Conservation (phyloP, 2,329 filamentous ascomycete species). For the Phoma herbarum region DNA sequence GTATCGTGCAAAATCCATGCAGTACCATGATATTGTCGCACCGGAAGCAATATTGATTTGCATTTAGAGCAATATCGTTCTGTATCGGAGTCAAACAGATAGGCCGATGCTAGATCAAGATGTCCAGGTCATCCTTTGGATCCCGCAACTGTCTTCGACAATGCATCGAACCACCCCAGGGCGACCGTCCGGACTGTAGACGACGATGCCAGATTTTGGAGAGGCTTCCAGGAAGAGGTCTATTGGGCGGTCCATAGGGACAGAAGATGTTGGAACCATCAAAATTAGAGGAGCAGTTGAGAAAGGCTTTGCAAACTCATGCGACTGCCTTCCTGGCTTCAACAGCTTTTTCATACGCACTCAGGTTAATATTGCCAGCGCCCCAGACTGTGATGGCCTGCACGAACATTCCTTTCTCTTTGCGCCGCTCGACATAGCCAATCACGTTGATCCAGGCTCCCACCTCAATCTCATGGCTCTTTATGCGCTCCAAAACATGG, state of each 20-base stretch:
- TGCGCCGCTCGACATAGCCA: constrained; percentile 69
- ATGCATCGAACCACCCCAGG: too few relatives aligned
- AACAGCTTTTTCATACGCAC: constrained; percentile 71
- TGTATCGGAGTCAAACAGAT: too few relatives aligned
- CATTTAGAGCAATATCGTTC: too few relatives aligned
- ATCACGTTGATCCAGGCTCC: constrained; percentile 93
- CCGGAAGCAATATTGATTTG: too few relatives aligned
- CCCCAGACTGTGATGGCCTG: constrained; percentile 83
- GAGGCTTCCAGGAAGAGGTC: background rate
- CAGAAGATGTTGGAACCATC: background rate
- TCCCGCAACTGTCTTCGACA: too few relatives aligned
- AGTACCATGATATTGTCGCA: too few relatives aligned
- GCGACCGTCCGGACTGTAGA: too few relatives aligned
- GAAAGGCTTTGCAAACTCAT: background rate
- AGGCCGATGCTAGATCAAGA: too few relatives aligned
- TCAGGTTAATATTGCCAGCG: constrained; percentile 75
- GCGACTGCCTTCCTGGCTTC: constrained; percentile 24
- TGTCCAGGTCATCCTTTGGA: too few relatives aligned
- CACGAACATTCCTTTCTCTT: constrained; percentile 56
- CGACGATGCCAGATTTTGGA: too few relatives aligned
- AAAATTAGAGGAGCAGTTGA: background rate
- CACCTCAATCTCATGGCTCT: constrained; percentile 68
- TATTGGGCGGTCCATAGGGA: background rate
- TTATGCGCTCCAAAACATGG: constrained; percentile 73
- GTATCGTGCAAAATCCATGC: too few relatives aligned